These are phyloP conservation scores for Litchi chinensis DNA, from an alignment of 345 rosid species.

Conservation along the genomic window DNA sequence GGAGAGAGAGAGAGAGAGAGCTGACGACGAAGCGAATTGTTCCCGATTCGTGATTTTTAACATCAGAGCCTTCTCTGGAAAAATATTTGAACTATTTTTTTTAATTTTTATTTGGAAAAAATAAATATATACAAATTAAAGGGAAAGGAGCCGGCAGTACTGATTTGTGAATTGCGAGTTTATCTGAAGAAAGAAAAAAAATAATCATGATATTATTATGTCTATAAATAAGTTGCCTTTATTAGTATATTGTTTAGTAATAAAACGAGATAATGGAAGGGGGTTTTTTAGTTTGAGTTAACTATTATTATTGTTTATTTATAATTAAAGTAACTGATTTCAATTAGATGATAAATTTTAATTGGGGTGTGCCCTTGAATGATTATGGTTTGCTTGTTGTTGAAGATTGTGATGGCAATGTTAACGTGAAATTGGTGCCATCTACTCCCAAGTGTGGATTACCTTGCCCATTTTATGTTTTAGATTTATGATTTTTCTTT, in stretches of 20 bases:
- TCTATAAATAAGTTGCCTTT: no score
- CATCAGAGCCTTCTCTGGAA: background rate
- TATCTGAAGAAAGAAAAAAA: background rate
- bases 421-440: no score
- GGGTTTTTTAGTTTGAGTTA: no score
- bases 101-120: background rate
- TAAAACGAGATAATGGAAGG: no score
- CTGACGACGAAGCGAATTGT: conserved; percentile 1
- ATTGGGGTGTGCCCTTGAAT: background rate
- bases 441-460: no score
- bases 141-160: background rate
- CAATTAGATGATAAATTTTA: background rate
- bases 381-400: background rate
- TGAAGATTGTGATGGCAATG: background rate
- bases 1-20: background rate
- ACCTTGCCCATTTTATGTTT: no score
- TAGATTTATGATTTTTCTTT: no score
- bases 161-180: background rate
- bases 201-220: no score
- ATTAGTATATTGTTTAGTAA: no score
- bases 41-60: conserved; percentile 1
- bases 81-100: background rate
- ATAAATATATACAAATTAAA: background rate
- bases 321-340: background rate
- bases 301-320: no score